phyloP scores from a whole-genome alignment of 2,329 filamentous ascomycete genomes.

The Exophiala aquamarina region DNA sequence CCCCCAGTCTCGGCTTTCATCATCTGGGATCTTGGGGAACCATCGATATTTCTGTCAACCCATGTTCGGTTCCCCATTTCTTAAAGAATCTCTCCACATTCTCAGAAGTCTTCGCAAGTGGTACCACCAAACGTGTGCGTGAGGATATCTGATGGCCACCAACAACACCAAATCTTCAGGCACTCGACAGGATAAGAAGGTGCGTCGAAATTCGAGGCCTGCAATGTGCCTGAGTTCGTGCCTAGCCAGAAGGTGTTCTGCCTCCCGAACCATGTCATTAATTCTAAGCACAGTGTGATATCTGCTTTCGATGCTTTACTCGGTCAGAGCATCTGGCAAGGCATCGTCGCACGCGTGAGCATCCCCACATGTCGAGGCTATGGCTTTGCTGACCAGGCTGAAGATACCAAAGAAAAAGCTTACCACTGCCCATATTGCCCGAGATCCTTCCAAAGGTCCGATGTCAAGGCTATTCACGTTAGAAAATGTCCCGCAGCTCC shows the following conservation, averaged over 20 bases:
- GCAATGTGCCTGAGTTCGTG: too few relatives aligned
- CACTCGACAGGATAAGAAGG: constrained; percentile 13
- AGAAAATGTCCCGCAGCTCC: constrained; percentile 12
- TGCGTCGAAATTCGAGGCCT: constrained; percentile 2
- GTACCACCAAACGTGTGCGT: too few relatives aligned
- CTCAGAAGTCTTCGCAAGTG: too few relatives aligned
- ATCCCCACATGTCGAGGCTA: not conserved
- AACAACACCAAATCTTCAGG: constrained; percentile 2
- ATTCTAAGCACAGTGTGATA: constrained; percentile 14
- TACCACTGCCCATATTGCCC: constrained; percentile 10
- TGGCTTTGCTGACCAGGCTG: not conserved
- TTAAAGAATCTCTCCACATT: too few relatives aligned
- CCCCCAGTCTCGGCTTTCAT: too few relatives aligned
- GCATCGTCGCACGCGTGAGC: constrained; percentile 13
- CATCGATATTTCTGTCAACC: not conserved
- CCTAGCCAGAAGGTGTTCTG: too few relatives aligned
- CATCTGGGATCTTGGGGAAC: too few relatives aligned
- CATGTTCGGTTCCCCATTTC: too few relatives aligned
- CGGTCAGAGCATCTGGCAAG: constrained; percentile 15
- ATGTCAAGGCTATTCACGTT: constrained; percentile 12
- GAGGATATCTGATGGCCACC: constrained; percentile 5
- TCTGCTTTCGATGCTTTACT: constrained; percentile 15
- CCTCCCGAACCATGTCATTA: too few relatives aligned
- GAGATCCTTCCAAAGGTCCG: constrained; percentile 14
- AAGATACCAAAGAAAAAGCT: constrained; percentile 17